phyloP scores from a whole-genome alignment of 106 monocot species.

The Cymbidium sinense region DNA sequence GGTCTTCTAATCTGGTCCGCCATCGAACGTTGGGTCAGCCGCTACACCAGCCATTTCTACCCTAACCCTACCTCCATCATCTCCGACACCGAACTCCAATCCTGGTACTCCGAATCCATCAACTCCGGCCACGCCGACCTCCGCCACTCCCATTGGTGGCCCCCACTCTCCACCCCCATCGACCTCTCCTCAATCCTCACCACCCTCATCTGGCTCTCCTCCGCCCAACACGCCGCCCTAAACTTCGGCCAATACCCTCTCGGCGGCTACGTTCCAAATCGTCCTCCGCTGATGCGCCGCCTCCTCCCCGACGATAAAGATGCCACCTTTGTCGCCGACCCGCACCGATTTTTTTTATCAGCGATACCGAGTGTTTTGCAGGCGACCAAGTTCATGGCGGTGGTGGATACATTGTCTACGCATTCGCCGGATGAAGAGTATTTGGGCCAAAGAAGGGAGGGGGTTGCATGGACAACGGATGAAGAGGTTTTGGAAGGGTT shows the following conservation, averaged over 20 bases:
- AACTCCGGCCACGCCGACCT: constrained; percentile 67
- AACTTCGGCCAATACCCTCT: constrained; percentile 97
- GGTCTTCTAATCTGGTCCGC: constrained; percentile 83
- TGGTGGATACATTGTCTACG: constrained; percentile 84
- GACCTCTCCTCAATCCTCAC: constrained; percentile 52
- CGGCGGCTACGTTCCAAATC: constrained; percentile 84
- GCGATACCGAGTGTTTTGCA: constrained; percentile 66
- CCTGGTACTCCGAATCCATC: constrained; percentile 63
- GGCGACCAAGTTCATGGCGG: constrained; percentile 93
- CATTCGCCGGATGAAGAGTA: constrained; percentile 99
- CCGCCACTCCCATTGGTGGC: constrained; percentile 65
- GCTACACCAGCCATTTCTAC: constrained; percentile 54
- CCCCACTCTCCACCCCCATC: constrained; percentile 34
- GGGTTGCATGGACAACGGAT: constrained; percentile 34
- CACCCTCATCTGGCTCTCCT: constrained; percentile 78
- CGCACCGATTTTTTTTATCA: constrained; percentile 54
- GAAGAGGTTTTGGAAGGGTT: constrained; percentile 28
- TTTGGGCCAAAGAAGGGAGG: constrained; percentile 36
- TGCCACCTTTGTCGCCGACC: constrained; percentile 48
- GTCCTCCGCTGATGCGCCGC: constrained; percentile 64
- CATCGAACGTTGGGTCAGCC: constrained; percentile 40
- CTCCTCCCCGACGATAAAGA: constrained; percentile 54
- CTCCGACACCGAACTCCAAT: constrained; percentile 62
- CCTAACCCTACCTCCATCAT: constrained; percentile 24
- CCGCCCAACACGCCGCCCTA: constrained; percentile 90